Evolutionary conservation across 2,329 filamentous ascomycete species (phyloP).

Genomic region (Ophiostoma perfectum): DNA sequence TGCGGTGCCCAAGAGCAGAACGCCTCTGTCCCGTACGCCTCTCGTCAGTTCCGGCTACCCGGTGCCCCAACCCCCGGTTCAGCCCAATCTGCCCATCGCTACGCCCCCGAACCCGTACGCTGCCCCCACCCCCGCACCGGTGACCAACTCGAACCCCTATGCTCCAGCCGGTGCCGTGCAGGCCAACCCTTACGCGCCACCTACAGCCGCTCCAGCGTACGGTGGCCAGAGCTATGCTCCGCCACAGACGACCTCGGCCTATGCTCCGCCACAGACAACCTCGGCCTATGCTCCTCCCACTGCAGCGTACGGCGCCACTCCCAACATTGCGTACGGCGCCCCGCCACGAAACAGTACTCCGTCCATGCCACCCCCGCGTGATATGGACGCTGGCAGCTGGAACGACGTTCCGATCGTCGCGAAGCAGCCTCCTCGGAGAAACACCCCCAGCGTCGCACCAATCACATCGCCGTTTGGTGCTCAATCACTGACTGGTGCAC

Average conservation of each 20-base stretch:
- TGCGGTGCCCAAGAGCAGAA: not conserved
- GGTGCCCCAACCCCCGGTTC: constrained; percentile 37
- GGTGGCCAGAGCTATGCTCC: constrained; percentile 35
- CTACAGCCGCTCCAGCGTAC: constrained; percentile 29
- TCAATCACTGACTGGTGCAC: constrained; percentile 48
- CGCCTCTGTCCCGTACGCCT: constrained; percentile 13
- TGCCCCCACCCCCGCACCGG: constrained; percentile 28
- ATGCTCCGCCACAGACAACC: constrained; percentile 31
- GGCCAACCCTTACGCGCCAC: constrained; percentile 42
- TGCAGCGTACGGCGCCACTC: constrained; percentile 39
- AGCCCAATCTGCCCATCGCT: not conserved
- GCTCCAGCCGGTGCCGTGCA: constrained; percentile 32
- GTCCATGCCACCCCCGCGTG: constrained; percentile 58
- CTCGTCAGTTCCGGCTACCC: constrained; percentile 39
- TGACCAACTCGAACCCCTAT: constrained; percentile 36
- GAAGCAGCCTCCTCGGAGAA: constrained; percentile 64
- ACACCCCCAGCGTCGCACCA: constrained; percentile 65
- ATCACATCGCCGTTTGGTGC: constrained; percentile 72
- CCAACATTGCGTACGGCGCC: constrained; percentile 32
- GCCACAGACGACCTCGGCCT: constrained; percentile 29
- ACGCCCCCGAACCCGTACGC: constrained; percentile 34
- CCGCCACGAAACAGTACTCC: constrained; percentile 56
- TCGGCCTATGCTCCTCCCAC: constrained; percentile 31
- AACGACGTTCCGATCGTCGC: constrained; percentile 89
- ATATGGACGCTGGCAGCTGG: constrained; percentile 75